Evolutionary conservation across 352 stramenopile genomes (phyloP).

Genomic region (Plasmopara halstedii): DNA sequence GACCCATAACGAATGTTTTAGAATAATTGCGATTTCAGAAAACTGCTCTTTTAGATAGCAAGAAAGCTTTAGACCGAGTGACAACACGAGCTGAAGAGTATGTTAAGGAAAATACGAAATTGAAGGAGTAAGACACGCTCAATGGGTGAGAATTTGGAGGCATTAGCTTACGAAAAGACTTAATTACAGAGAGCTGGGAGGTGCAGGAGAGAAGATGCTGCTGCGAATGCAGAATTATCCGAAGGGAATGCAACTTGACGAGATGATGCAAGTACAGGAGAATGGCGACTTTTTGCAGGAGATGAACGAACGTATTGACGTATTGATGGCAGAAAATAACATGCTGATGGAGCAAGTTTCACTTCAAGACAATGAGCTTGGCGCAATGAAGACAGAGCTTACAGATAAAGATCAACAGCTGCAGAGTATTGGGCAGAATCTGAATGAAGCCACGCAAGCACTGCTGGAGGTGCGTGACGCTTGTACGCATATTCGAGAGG

Average conservation of each 20-base stretch:
- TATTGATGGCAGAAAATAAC: slow-evolving; percentile 80
- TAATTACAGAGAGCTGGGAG: slow-evolving; percentile 47
- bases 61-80: slow-evolving; percentile 51
- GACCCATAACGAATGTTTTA: background rate
- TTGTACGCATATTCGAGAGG: slow-evolving; percentile 40
- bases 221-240: slow-evolving; percentile 40
- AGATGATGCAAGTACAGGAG: slow-evolving; percentile 30
- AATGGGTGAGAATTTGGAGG: background rate
- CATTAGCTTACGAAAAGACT: background rate
- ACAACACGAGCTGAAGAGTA: slow-evolving; percentile 35
- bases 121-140: slow-evolving; percentile 43
- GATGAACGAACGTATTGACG: slow-evolving; percentile 70
- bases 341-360: slow-evolving; percentile 80
- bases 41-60: slow-evolving; percentile 37
- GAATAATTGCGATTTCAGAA: slow-evolving; percentile 24
- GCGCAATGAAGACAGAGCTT: slow-evolving; percentile 53
- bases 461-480: slow-evolving; percentile 61
- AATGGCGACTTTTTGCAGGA: slow-evolving; percentile 55
- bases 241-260: slow-evolving; percentile 27
- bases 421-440: slow-evolving; percentile 62
- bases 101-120: slow-evolving; percentile 53
- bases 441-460: slow-evolving; percentile 61
- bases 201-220: slow-evolving; percentile 43
- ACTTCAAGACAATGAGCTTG: slow-evolving; percentile 66
- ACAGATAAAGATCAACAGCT: slow-evolving; percentile 60